Percentiles rank a stretch among this genome's conserved stretches.
These are phyloP conservation scores for Podaxis sp. DNA, from an alignment of 768 basidiomycete species.

Conservation along the genomic window DNA sequence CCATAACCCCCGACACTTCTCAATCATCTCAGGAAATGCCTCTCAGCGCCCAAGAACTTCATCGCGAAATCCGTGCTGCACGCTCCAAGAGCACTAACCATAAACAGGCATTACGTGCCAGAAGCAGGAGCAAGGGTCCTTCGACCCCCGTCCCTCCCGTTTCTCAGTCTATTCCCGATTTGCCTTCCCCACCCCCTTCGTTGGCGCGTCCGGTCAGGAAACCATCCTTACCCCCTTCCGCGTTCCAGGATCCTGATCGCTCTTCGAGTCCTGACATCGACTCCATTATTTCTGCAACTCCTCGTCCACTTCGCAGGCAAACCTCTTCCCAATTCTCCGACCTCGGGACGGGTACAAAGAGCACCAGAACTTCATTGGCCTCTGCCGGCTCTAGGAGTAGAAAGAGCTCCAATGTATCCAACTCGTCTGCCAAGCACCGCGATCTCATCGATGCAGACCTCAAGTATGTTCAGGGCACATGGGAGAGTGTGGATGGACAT, in stretches of 20 bases:
- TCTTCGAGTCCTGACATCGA: constrained; percentile 27
- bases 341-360: constrained; percentile 6
- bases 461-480: constrained; percentile 9
- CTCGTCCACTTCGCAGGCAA: constrained; percentile 17
- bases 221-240: neutral
- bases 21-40: constrained; percentile 4
- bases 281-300: constrained; percentile 25
- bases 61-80: constrained; percentile 2
- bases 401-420: constrained; percentile 9
- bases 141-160: neutral
- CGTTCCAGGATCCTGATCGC: constrained; percentile 10
- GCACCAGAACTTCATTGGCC: neutral
- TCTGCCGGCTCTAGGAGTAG: constrained; percentile 17
- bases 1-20: neutral
- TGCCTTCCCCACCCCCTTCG: neutral
- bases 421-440: neutral
- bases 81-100: constrained; percentile 9
- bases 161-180: neutral
- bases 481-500: constrained; percentile 18
- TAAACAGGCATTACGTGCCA: constrained; percentile 3
- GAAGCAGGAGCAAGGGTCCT: constrained; percentile 6
- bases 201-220: neutral
- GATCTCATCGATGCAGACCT: neutral
- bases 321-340: constrained; percentile 9
- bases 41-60: constrained; percentile 4